These are phyloP conservation scores for Fusarium napiforme DNA, from an alignment of 2,329 filamentous ascomycete genomes.

Conservation along the genomic window DNA sequence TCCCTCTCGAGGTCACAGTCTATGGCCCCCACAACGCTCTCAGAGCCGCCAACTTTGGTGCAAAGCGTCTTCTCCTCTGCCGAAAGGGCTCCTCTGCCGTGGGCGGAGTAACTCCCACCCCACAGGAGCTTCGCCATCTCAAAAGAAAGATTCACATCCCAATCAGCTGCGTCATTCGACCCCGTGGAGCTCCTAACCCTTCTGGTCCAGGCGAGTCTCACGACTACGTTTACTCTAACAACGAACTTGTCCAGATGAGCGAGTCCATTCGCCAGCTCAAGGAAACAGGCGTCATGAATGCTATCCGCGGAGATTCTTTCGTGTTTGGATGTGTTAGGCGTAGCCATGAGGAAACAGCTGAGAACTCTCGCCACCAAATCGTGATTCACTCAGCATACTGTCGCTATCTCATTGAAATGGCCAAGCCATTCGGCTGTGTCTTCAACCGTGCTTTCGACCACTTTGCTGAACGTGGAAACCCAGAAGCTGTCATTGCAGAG, in stretches of 20 bases:
- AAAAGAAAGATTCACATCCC: slow-evolving; percentile 49
- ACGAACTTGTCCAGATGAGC: slow-evolving; percentile 59
- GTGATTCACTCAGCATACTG: slow-evolving; percentile 56
- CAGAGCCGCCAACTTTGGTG: slow-evolving; percentile 56
- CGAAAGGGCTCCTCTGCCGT: slow-evolving; percentile 59
- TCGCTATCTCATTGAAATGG: slow-evolving; percentile 53
- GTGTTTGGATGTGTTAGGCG: slow-evolving; percentile 62
- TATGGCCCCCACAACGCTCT: slow-evolving; percentile 59
- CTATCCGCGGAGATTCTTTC: slow-evolving; percentile 62
- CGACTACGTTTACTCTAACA: slow-evolving; percentile 62
- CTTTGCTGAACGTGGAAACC: slow-evolving; percentile 48
- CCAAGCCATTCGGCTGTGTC: slow-evolving; percentile 58
- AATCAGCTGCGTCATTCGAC: slow-evolving; percentile 67
- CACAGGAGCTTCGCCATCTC: slow-evolving; percentile 52
- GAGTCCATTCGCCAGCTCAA: slow-evolving; percentile 53
- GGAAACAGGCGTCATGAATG: slow-evolving; percentile 50
- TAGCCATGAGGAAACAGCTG: background rate
- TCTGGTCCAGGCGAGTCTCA: slow-evolving; percentile 23
- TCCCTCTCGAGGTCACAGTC: slow-evolving; percentile 63
- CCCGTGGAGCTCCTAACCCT: slow-evolving; percentile 46
- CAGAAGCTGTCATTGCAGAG: slow-evolving; percentile 45
- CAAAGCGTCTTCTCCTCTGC: slow-evolving; percentile 65
- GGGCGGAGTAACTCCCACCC: slow-evolving; percentile 63
- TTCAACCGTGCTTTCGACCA: slow-evolving; percentile 68
- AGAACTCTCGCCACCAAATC: slow-evolving; percentile 14